Percentiles rank a stretch among this genome's conserved stretches.
Evolutionary conservation across 83 land plant species (phyloP).

Genomic region (Thuja plicata): DNA sequence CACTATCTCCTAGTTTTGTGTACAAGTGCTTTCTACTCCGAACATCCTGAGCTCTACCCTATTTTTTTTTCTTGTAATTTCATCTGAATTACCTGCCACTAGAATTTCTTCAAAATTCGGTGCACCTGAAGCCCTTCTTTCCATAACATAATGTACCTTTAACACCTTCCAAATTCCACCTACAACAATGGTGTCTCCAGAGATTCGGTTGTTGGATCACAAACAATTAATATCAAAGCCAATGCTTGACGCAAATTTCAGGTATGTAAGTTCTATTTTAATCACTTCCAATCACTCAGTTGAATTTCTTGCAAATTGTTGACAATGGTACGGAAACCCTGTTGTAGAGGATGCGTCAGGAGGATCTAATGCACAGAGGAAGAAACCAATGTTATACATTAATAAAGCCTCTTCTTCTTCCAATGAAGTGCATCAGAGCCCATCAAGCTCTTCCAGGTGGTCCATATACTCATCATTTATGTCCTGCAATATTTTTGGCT

Average conservation of each 20-base stretch:
- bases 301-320: neutral
- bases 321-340: neutral
- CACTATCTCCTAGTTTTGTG: neutral
- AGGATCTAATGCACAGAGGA: neutral
- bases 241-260: neutral
- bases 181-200: neutral
- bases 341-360: neutral
- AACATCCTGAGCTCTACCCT: neutral
- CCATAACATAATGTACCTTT: neutral
- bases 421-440: neutral
- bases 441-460: neutral
- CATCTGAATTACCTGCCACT: neutral
- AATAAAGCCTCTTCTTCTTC: neutral
- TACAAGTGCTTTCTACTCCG: neutral
- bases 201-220: neutral
- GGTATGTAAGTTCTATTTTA: neutral
- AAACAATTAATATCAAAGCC: neutral
- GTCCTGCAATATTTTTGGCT: neutral
- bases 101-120: neutral
- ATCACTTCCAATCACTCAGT: neutral
- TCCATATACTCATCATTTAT: neutral
- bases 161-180: neutral
- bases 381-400: neutral
- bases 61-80: neutral
- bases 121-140: neutral